Percentiles rank a stretch among this genome's conserved stretches.
phyloP scores from a whole-genome alignment of 2,329 filamentous ascomycete species.

The Fusarium tjaetaba region DNA sequence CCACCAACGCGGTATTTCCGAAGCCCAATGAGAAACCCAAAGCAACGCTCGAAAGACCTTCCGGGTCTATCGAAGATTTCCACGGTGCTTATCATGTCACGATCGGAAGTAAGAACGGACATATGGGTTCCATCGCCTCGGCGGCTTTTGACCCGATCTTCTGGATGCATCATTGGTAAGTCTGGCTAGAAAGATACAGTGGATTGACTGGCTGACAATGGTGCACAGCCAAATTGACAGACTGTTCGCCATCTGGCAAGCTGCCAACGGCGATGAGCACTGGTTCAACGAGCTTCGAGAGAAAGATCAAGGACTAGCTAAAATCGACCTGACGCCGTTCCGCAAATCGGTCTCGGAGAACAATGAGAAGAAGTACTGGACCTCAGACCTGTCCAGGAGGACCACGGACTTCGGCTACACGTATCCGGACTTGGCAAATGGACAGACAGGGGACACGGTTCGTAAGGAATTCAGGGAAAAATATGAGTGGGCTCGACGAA shows the following conservation, averaged over 20 bases:
- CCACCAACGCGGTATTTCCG: background rate
- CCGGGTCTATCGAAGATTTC: rapidly evolving
- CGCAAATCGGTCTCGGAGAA: rapidly evolving
- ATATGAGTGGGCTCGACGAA: background rate
- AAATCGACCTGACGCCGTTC: rapidly evolving
- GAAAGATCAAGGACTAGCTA: rapidly evolving
- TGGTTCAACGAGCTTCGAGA: background rate
- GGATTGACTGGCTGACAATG: rapidly evolving
- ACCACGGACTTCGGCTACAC: rapidly evolving
- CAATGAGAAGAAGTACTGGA: background rate
- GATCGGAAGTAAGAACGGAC: rapidly evolving
- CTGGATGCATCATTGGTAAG: background rate
- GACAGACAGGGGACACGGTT: rapidly evolving
- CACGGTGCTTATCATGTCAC: rapidly evolving
- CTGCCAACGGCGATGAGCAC: background rate
- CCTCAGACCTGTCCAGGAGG: rapidly evolving
- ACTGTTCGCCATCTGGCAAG: background rate
- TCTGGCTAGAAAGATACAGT: rapidly evolving
- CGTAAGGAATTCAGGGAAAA: background rate
- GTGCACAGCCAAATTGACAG: background rate
- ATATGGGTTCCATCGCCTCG: rapidly evolving
- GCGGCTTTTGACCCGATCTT: background rate
- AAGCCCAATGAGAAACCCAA: rapidly evolving
- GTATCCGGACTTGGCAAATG: rapidly evolving
- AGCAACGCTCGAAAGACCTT: rapidly evolving